Evolutionary conservation across 2,329 filamentous ascomycete genomes (phyloP).

Genomic region (Sporothrix mexicana): DNA sequence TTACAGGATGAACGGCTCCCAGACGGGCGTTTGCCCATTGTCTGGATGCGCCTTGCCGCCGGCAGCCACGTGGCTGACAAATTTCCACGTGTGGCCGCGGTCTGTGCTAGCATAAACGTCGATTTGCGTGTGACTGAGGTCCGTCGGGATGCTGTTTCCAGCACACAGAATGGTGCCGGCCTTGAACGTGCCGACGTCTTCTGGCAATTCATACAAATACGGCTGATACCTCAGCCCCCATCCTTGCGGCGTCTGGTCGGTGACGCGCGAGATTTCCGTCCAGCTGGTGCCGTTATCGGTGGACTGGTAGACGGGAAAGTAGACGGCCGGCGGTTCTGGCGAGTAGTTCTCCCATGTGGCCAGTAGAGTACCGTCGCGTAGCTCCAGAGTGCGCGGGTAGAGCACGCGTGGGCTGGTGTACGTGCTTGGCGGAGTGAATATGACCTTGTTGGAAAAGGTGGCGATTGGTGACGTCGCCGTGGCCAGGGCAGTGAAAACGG

Average conservation of each 20-base stretch:
- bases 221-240: slow-evolving; percentile 75
- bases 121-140: slow-evolving; percentile 69
- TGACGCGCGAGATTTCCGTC: slow-evolving; percentile 66
- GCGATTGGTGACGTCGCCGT: not conserved
- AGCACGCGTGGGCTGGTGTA: slow-evolving; percentile 53
- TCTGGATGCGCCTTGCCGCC: slow-evolving; percentile 67
- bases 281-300: slow-evolving; percentile 64
- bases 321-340: slow-evolving; percentile 59
- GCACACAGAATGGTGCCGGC: slow-evolving; percentile 68
- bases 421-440: slow-evolving; percentile 52
- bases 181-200: slow-evolving; percentile 61
- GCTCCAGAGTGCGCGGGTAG: slow-evolving; percentile 53
- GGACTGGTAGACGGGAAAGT: slow-evolving; percentile 61
- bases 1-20: slow-evolving; percentile 70
- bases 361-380: slow-evolving; percentile 55
- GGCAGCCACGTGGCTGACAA: slow-evolving; percentile 67
- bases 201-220: slow-evolving; percentile 67
- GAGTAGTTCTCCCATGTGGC: slow-evolving; percentile 64
- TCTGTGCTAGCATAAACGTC: slow-evolving; percentile 72
- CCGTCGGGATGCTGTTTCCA: slow-evolving; percentile 60
- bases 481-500: not conserved
- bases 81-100: slow-evolving; percentile 67
- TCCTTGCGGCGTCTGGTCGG: slow-evolving; percentile 64
- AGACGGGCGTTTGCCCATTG: slow-evolving; percentile 71
- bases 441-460: slow-evolving; percentile 41